Evolutionary conservation across 1,284 basidiomycete genomes (phyloP), one percentile per base, ranked within the genome.

Genomic region (Rhodotorula sp.): DNA sequence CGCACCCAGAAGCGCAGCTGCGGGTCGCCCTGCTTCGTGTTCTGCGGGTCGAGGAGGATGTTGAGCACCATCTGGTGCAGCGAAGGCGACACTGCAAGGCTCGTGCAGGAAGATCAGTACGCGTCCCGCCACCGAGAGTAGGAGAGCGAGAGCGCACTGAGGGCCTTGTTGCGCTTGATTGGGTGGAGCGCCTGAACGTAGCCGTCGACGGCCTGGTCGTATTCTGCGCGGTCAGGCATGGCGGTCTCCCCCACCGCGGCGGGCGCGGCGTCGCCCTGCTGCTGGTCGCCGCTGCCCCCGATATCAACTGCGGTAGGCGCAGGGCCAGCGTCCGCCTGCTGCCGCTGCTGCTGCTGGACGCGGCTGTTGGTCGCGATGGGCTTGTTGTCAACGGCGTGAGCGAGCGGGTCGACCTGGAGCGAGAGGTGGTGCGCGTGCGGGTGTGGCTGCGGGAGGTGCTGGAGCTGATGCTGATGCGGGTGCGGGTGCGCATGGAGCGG

Each of bases 1-100:
- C 53, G 50, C 19, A 37, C 59, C 65, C 65, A 67, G 48, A 67
- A 67, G 51, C 65, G 65, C 27, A 55, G 27, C 50, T 67, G 65
- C 29, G 65, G n/a, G 34, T 54, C 53, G 51, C 65, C 65, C 17
- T 48, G 29, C 27, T 53, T 51, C 19, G 58, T 67, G 58, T 61
- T 27, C 13, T 44, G n/a, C 37, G 58, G 59, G 17, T 54, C 22
- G 10, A n/a, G 51, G 21, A 67, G 58, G 44, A 67, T 61, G 27
- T 29, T 5, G 34, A 46, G 29, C 22, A 61, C 34, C 7, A 61
- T 17, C 34, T 53, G 22, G 59, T 61, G 44, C 29, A 61, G n/a
- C 27, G 29, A 15, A 5, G 39, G 19, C 34, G 51, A 25, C 39
- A 61, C 59, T 56, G 65, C 50, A 21, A 7, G 12, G 27, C 9